Base-by-base conservation (phyloP, 768 basidiomycete species). In the Galerina sulciceps region DNA sequence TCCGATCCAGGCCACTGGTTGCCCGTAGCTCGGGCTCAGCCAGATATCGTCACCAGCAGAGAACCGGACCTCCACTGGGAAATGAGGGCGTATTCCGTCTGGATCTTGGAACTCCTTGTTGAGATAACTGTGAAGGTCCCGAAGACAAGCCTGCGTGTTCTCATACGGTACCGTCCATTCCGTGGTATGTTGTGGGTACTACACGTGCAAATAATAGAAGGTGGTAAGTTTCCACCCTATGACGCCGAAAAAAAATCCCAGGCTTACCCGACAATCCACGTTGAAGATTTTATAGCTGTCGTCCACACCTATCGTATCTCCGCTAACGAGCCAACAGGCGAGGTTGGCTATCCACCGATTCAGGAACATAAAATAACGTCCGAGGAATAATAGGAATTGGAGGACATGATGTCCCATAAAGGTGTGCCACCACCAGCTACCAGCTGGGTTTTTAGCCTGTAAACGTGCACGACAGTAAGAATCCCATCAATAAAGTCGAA, bases 141-240 rank as follows among this genome's bases (percentile, higher is more conserved):
- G 73, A 50, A 99, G 80, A 65, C 91, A 94, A 1, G 81, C 77
- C 53, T 75, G 74, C 2, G 94, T 82, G 52, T 85, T 75, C 43
- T 82, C 76, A 63, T 88, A 88, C 5, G 96, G 93, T 37, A 99
- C 81, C 4, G 93, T 93, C 89, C 94, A 96, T 75, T 99, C 97
- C 10, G 93, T 94, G 2, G 97, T 98, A 73, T 94, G 89, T 73
- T 98, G 95, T 1, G 86, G 87, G 73, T 89, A 93, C 94, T 95
- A 69, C 49, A 51, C 49, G 49, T 51, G 37, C 20, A 36, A 18
- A 31, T 8, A n/a, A 84, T 88, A 86, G 88, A 14, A 10, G 43
- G 10, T n/a, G 44, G 42, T 17, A 57, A 67, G 57, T 58, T 49
- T 49, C 38, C 55, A 58, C 46, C 51, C 55, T 49, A 41, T 44